Base-by-base conservation (phyloP, 1,284 basidiomycete genomes). In the Fomes fomentarius region DNA sequence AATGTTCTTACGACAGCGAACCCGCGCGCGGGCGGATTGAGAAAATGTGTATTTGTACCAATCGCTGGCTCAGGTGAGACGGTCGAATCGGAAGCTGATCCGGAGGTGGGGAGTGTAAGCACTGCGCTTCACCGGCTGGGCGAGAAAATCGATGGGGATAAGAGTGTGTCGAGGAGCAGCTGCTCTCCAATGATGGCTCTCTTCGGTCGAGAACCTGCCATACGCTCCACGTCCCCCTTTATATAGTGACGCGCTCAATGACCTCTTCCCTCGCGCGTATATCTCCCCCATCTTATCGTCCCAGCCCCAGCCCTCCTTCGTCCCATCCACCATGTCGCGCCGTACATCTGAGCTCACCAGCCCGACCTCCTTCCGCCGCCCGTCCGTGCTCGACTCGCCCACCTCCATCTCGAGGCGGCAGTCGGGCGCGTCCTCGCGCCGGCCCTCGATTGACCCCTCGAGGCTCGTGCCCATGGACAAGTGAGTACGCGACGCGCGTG, bases 401-500 rank as follows among this genome's bases (percentile, higher is more conserved):
- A 46, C 52, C 60, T 54, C 50, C 39, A 62, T 66, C 39, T 60
- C 62, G 35, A 64, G 69, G 72, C 52, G 73, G 73, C 68, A 71
- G 72, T 53, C 71, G 31, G 64, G 63, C 50, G 39, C 61, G 34
- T 54, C 61, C 56, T 87, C 85, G 31, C 78, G 89, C 54, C 78
- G 85, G 46, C 76, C 76, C 3, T 91, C 89, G 45, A 91, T 91
- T 66, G 89, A 91, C 69, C 89, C 89, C 50, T 81, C 80, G 62
- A 81, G 80, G 69, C 80, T 91, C 51, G 65, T 91, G 50, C 87
- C 83, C 40, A 91, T 91, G 85, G 85, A 89, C 80, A 91, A 84
- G 89, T 89, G 56, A 48, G 51, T 56, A 34, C 57, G 42, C 47
- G 44, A 26, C 40, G 34, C 22, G 40, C 24, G 26, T 33, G 31